Evolutionary conservation across 345 rosid species (phyloP), one percentile per base, ranked within the genome.

Genomic region (Eucalyptus fibrosa): DNA sequence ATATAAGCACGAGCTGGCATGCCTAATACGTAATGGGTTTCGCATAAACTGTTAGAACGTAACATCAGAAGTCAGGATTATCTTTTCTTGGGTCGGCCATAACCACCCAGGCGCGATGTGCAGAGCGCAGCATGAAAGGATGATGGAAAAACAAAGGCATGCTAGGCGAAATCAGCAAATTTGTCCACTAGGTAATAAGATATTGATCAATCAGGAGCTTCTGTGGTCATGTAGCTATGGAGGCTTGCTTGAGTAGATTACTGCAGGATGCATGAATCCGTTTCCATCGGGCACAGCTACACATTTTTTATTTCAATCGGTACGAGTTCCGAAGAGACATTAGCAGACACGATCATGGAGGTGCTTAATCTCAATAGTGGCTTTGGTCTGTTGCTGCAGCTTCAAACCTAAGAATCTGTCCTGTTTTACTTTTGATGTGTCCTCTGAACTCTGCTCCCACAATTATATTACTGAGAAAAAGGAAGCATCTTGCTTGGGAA

Each of bases 401-500:
- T 89, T 89, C 88, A 65, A 65, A 62, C 49, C 40, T 50, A 90
- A 87, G 89, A 90, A 88, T 90, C 89, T 89, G 88, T 82, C 88
- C 87, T 86, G 67, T 67, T 81, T 50, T 67, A 49, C 88, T 50
- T 83, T 82, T 89, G 87, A 88, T 65, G 44, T 86, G 88, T 67
- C 50, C 42, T 86, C 88, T 45, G 40, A 49, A 50, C 60, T 28
- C 59, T 86, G 60, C 88, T 60, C 50, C 89, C 80, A 72, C 89
- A 32, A 37, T 82, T 16, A 87, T 85, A 59, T 24, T 44, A 56
- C 62, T 59, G 60, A n/a, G 51, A 53, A 28, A 90, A 49, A 59
- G 80, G 23, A 23, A 67, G 89, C 87, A 87, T 90, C 91, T 91
- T 92, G 81, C 88, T 90, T 87, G 87, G 65, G 89, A 92, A 93